phyloP scores from a whole-genome alignment of 208 protist species.

The Trypanosoma congolense region DNA sequence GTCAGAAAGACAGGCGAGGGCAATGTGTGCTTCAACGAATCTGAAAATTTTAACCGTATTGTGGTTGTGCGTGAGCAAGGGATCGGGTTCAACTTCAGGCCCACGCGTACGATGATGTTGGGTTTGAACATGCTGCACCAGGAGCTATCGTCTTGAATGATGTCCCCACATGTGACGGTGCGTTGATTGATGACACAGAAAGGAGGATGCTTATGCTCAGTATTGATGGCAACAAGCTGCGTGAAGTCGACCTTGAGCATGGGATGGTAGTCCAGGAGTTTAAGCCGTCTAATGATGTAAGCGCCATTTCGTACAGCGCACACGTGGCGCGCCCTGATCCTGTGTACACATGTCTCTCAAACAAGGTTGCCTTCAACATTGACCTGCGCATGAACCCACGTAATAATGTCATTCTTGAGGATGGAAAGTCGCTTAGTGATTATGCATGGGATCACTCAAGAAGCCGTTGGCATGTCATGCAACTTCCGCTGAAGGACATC shows the following conservation, averaged over 20 bases:
- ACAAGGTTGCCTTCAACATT: constrained; percentile 59
- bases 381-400: constrained; percentile 59
- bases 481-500: constrained; percentile 42
- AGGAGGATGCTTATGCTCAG: constrained; percentile 41
- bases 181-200: constrained; percentile 49
- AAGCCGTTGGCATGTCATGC: constrained; percentile 56
- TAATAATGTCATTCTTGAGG: constrained; percentile 36
- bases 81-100: constrained; percentile 18
- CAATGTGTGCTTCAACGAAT: constrained; percentile 54
- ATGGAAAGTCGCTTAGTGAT: constrained; percentile 27
- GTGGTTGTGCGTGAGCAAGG: constrained; percentile 33
- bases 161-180: constrained; percentile 23
- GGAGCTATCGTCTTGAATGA: constrained; percentile 23
- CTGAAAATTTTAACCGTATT: constrained; percentile 35
- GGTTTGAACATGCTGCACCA: constrained; percentile 27
- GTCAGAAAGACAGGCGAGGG: constrained; percentile 23
- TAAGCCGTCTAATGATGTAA: constrained; percentile 22
- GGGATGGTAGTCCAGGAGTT: constrained; percentile 52
- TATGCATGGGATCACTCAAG: constrained; percentile 29
- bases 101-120: constrained; percentile 21
- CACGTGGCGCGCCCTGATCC: constrained; percentile 33
- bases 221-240: constrained; percentile 26
- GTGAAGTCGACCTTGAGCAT: constrained; percentile 39
- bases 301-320: constrained; percentile 32
- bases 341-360: constrained; percentile 46